Conservation (phyloP, 352 stramenopile species). For the Pythium aristosporum region DNA sequence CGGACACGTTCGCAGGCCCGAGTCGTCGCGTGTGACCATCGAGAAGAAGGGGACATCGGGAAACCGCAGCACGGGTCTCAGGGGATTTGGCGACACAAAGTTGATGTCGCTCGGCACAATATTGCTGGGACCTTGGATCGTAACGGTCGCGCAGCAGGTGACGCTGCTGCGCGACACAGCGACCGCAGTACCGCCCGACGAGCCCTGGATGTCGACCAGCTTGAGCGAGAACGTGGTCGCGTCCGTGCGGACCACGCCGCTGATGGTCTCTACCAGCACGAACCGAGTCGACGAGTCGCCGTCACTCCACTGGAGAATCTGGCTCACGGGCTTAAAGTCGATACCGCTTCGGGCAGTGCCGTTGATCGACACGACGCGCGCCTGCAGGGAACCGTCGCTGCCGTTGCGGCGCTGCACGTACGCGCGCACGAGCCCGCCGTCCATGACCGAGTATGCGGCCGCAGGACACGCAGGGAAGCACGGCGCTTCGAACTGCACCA, state of each 20-base stretch:
- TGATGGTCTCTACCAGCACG: constrained; percentile 44
- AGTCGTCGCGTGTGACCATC: constrained; percentile 53
- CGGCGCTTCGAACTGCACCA: constrained; percentile 60
- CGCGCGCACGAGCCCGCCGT: constrained; percentile 48
- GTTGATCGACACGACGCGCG: constrained; percentile 44
- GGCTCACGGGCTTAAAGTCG: constrained; percentile 48
- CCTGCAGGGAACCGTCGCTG: constrained; percentile 43
- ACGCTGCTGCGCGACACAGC: constrained; percentile 26
- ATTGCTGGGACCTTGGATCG: constrained; percentile 43
- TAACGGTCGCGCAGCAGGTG: constrained; percentile 39
- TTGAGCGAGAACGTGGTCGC: constrained; percentile 39
- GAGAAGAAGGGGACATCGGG: constrained; percentile 50
- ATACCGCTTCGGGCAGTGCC: constrained; percentile 41
- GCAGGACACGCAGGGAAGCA: constrained; percentile 66
- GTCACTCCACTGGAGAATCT: constrained; percentile 45
- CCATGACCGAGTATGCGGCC: constrained; percentile 39
- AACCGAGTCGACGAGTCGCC: constrained; percentile 49
- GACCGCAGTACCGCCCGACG: background rate
- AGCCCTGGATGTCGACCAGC: constrained; percentile 32
- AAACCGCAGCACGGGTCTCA: constrained; percentile 35
- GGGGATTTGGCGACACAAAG: constrained; percentile 39
- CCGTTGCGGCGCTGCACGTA: constrained; percentile 58
- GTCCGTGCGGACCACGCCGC: constrained; percentile 32
- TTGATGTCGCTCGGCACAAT: constrained; percentile 46
- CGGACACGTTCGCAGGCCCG: constrained; percentile 47